These are phyloP conservation scores for Papiliotrema fonsecae DNA, from an alignment of 1,284 basidiomycete genomes.

Conservation along the genomic window DNA sequence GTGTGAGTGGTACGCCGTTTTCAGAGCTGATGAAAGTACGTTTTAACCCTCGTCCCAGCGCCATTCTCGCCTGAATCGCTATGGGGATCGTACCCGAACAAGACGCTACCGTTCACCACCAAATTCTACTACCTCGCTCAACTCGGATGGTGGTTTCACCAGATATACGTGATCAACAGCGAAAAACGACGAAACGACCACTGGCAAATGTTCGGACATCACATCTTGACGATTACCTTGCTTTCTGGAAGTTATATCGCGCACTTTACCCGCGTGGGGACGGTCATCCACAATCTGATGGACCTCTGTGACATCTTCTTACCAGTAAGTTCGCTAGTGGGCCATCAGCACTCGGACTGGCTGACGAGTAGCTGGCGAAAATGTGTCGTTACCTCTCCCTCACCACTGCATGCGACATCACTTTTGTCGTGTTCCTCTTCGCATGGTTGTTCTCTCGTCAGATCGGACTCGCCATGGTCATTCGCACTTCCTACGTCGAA, in stretches of 20 bases:
- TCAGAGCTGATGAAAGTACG: conserved; percentile 55
- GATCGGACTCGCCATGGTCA: conserved; percentile 66
- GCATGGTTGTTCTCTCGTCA: conserved; percentile 89
- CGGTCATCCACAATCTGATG: conserved; percentile 83
- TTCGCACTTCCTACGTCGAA: conserved; percentile 59
- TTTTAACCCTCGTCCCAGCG: conserved; percentile 70
- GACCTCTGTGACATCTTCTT: conserved; percentile 89
- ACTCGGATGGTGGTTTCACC: conserved; percentile 89
- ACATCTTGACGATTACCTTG: conserved; percentile 80
- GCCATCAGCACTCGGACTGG: background rate
- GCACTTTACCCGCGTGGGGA: conserved; percentile 84
- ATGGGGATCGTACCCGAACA: conserved; percentile 80
- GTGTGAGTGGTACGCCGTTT: conserved; percentile 59
- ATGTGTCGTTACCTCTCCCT: conserved; percentile 81
- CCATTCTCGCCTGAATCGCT: conserved; percentile 63
- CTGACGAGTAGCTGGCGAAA: conserved; percentile 66
- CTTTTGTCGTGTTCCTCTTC: conserved; percentile 75
- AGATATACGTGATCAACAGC: conserved; percentile 86
- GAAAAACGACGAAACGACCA: conserved; percentile 91
- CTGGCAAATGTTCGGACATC: conserved; percentile 92
- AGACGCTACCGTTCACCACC: conserved; percentile 66
- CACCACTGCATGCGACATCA: conserved; percentile 64
- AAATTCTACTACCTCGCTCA: conserved; percentile 91
- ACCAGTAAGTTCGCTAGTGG: conserved; percentile 59
- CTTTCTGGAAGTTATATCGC: conserved; percentile 72